Percentiles rank a stretch among this genome's conserved stretches.
These are phyloP conservation scores for Drosera spatulata DNA, from an alignment of 179 eudicot genomes.

Conservation along the genomic window DNA sequence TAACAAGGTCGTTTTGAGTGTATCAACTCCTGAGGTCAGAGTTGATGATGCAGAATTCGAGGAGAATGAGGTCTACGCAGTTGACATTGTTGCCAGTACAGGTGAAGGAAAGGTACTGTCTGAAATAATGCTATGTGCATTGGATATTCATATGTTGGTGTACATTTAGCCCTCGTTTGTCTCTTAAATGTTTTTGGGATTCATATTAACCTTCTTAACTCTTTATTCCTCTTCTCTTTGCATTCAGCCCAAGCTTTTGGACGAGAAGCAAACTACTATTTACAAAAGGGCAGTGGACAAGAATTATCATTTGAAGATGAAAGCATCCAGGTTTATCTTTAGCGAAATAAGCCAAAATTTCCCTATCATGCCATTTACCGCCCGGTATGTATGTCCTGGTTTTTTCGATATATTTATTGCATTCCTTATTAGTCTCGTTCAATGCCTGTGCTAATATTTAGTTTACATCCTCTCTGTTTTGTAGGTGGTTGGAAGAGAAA, in stretches of 20 bases:
- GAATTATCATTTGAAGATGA: conserved; percentile 92
- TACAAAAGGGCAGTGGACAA: conserved; percentile 95
- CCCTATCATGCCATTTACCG: conserved; percentile 97
- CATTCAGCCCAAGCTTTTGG: conserved; percentile 84
- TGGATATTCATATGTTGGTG: background rate
- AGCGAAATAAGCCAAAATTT: conserved; percentile 92
- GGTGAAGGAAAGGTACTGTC: conserved; percentile 87
- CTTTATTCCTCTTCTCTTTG: conserved; percentile 1
- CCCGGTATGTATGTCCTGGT: conserved; percentile 53
- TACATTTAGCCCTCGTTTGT: background rate
- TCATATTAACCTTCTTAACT: background rate
- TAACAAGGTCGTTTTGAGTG: conserved; percentile 83
- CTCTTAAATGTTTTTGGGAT: background rate
- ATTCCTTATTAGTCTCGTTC: background rate
- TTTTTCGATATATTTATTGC: background rate
- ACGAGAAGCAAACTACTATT: conserved; percentile 89
- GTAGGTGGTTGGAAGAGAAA: conserved; percentile 47
- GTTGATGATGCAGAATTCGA: conserved; percentile 98
- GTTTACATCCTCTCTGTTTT: background rate
- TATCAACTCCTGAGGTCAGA: conserved; percentile 67
- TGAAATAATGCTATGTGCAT: background rate
- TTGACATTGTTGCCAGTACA: conserved; percentile 87
- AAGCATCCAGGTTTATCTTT: conserved; percentile 88
- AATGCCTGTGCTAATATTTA: background rate
- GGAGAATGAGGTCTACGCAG: conserved; percentile 87